Conservation (phyloP, 192 early-diverging fungal species). For the Neocallimastix lanati region DNA sequence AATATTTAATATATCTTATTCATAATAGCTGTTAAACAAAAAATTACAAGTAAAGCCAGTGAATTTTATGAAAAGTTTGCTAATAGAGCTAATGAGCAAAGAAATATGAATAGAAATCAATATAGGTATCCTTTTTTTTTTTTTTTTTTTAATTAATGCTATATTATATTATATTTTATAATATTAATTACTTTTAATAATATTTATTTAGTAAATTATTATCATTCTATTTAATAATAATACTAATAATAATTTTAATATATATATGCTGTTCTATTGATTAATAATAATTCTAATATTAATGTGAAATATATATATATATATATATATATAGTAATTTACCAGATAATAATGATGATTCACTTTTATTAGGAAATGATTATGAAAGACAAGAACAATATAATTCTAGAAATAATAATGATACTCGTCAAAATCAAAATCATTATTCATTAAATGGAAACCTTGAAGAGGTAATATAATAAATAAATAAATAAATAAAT, state of each 20-base stretch:
- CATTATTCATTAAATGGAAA: background rate
- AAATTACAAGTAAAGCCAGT: background rate
- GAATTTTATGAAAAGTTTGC: background rate
- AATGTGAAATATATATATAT: no score
- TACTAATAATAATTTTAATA: no score
- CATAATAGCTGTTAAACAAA: background rate
- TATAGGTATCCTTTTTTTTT: background rate
- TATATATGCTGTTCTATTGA: no score
- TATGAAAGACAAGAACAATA: background rate
- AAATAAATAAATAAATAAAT: no score
- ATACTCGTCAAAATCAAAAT: background rate
- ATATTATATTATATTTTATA: no score
- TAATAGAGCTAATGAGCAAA: background rate
- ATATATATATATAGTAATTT: background rate
- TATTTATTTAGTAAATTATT: no score
- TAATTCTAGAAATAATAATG: background rate
- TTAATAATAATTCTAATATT: no score
- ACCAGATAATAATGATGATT: background rate
- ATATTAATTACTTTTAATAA: no score
- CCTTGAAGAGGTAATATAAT: background rate
- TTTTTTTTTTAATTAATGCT: no score
- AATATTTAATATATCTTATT: no score
- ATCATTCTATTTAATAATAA: no score
- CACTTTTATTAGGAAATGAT: background rate
- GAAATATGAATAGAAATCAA: background rate